These are phyloP conservation scores for Penicillium canariense DNA, from an alignment of 495 filamentous ascomycete species.

Conservation along the genomic window DNA sequence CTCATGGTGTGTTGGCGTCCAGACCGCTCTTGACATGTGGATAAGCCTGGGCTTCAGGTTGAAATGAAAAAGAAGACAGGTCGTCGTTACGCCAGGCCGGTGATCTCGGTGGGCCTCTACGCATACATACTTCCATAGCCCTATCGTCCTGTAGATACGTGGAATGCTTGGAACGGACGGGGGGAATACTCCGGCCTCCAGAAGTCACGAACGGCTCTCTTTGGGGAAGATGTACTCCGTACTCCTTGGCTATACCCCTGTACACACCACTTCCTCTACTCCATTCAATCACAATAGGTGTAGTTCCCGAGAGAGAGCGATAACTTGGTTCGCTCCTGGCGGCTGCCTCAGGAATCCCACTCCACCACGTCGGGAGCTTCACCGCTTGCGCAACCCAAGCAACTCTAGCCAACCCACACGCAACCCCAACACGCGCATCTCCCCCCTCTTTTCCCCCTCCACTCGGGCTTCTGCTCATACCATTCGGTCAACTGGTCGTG, in stretches of 20 bases:
- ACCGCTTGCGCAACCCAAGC: slow-evolving; percentile 23
- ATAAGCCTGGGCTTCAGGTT: slow-evolving; percentile 1
- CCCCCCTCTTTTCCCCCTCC: background rate
- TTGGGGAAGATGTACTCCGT: no score
- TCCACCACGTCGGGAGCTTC: slow-evolving; percentile 4
- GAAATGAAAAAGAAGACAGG: slow-evolving; percentile 1
- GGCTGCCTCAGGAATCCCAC: background rate
- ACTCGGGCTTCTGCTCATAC: background rate
- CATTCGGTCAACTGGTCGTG: slow-evolving; percentile 29
- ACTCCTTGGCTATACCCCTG: background rate
- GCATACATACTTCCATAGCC: background rate
- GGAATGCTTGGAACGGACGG: background rate
- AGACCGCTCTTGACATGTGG: slow-evolving; percentile 17
- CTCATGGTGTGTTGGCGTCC: slow-evolving; percentile 14
- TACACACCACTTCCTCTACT: background rate
- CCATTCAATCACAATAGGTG: no score
- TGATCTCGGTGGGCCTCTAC: background rate
- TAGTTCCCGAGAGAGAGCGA: no score
- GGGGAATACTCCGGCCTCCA: no score
- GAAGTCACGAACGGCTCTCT: no score
- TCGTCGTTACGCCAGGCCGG: background rate
- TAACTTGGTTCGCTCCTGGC: no score
- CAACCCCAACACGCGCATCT: background rate
- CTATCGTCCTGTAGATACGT: no score
- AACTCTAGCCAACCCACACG: slow-evolving; percentile 7